Evolutionary conservation across 2,329 filamentous ascomycete species (phyloP), one percentile per base, ranked within the genome.

Genomic region (Emmonsiellopsis sp.): DNA sequence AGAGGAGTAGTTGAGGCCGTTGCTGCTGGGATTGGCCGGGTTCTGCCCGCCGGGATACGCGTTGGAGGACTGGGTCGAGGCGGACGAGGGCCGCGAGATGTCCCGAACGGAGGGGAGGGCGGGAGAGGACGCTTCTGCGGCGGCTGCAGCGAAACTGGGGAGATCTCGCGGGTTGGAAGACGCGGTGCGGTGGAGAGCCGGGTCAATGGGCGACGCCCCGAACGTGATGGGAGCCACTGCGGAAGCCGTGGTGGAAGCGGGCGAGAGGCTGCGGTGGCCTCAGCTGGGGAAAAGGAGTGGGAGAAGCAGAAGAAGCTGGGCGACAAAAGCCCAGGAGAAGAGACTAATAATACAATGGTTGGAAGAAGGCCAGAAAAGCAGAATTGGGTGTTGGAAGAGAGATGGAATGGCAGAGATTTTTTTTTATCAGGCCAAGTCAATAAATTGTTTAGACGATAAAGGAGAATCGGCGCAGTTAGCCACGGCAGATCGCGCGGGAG

Each of bases 181-280:
- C 59, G 78, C 77, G 59, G 75, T 69, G 62, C 64, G 70, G 45
- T 52, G 50, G 42, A 73, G 65, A 57, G 68, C 65, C 60, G 72
- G 70, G 63, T 76, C 79, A 67, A 80, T 75, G 75, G 79, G 76
- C 74, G 79, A 76, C 60, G 80, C 77, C 77, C 78, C 73, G 65
- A 79, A 81, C 55, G 81, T 73, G 65, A 81, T 71, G 64, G 77
- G 76, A 71, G 78, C 79, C 70, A 82, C 77, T 65, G 79, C 77
- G 70, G 78, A 82, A 73, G 79, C 76, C 76, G 76, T 80, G 63
- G 58, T 70, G 63, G 63, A 63, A 66, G 63, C 66, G 62, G 60
- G 58, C 57, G 60, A 60, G 62, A 63, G 62, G 59, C 57, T 51
- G 50, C 52, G 50, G 54, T 55, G 54, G 58, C 59, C 60, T 62